Evolutionary conservation across 495 filamentous ascomycete species (phyloP), one percentile per base, ranked within the genome.

Genomic region (Xanthoparmelia taractica): DNA sequence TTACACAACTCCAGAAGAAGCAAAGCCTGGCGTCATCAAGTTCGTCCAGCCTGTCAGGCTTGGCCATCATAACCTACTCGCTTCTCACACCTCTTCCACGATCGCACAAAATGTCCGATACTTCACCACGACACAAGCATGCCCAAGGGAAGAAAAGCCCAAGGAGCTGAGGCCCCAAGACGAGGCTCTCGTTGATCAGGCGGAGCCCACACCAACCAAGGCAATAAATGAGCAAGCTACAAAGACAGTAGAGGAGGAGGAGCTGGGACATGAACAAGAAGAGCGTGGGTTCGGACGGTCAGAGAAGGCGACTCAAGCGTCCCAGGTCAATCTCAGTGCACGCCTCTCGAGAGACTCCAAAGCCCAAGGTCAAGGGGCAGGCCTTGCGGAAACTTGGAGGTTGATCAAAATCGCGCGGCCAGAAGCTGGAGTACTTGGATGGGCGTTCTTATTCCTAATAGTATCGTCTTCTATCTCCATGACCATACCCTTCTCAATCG

Each of bases 401-500:
- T 79, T 98, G 63, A 78, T 98, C 70, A 89, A 85, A 73, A 94
- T 98, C 75, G 95, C 94, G 8, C 79, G 83, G 54, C 92, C 90
- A 5, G 94, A 98, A 75, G 75, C 85, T 18, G 88, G 79, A 73
- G 87, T 86, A 73, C 84, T 98, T n/a, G 78, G 79, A 17, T 75
- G 86, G 34, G 94, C 94, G 0, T 91, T 97, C 69, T 73, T 87
- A 59, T 87, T 94, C 72, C 80, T 98, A 58, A 76, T 97, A 38
- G 77, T 96, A 54, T 96, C 93, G 4, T 96, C 92, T 8, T 78
- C 82, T 38, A 89, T 98, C 65, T 94, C 91, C 37, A 95, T 97
- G 85, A 90, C 90, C 8, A 89, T 98, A 61, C 94, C 94, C 23
- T 93, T 96, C 69, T 95, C 92, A 0, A 96, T 98, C 66, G 94